Evolutionary conservation across 1,139 yeast species (phyloP).

Genomic region (Taphrina sp.): DNA sequence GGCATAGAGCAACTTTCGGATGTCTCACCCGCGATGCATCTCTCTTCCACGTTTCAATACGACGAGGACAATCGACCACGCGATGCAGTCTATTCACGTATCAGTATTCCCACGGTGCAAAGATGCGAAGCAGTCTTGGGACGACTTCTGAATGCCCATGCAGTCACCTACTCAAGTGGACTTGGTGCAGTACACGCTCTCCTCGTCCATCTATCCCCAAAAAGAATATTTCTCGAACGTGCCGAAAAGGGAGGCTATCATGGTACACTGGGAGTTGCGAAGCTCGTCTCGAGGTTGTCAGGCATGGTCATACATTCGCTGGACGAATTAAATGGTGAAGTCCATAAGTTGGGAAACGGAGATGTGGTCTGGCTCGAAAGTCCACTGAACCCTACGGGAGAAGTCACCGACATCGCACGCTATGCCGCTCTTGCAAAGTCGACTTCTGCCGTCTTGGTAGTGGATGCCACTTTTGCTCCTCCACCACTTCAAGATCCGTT

Average conservation of each 20-base stretch:
- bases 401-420: slow-evolving; percentile 66
- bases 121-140: slow-evolving; percentile 68
- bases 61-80: slow-evolving; percentile 53
- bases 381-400: slow-evolving; percentile 83
- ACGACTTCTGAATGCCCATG: slow-evolving; percentile 51
- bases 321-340: background rate
- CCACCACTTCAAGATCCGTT: slow-evolving; percentile 77
- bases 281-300: slow-evolving; percentile 60
- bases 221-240: slow-evolving; percentile 56
- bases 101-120: slow-evolving; percentile 67
- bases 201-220: slow-evolving; percentile 69
- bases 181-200: slow-evolving; percentile 77
- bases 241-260: slow-evolving; percentile 69
- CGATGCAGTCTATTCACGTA: slow-evolving; percentile 58
- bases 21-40: slow-evolving; percentile 77
- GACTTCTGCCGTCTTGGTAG: slow-evolving; percentile 59
- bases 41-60: slow-evolving; percentile 75
- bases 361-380: slow-evolving; percentile 80
- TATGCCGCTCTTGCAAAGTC: slow-evolving; percentile 54
- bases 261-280: slow-evolving; percentile 72
- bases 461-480: slow-evolving; percentile 91
- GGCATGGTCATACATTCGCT: slow-evolving; percentile 48
- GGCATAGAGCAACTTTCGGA: slow-evolving; percentile 50
- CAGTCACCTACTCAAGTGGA: slow-evolving; percentile 73
- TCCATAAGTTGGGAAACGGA: slow-evolving; percentile 47